Evolutionary conservation across 306 rosid genomes (phyloP).

Genomic region (Prunus persica): Prunus_persica_NCBIv2 NC_034016.1:21854001-21854500

Average conservation of each 20-base stretch:
- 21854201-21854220: background rate
- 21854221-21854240: background rate
- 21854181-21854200: background rate
- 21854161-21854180: background rate
- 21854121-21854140: background rate
- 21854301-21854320: background rate
- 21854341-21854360: no score
- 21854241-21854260: background rate
- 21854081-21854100: background rate
- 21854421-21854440: no score
- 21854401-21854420: no score
- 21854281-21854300: background rate
- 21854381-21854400: no score
- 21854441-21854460: no score
- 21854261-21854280: background rate
- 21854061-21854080: background rate
- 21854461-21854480: no score
- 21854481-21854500: no score
- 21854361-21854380: no score
- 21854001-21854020: background rate
- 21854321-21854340: background rate
- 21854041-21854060: background rate
- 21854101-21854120: background rate
- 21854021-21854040: background rate
- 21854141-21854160: background rate